Conservation (phyloP, 2,329 filamentous ascomycete genomes). For the Colletotrichum truncatum region DNA sequence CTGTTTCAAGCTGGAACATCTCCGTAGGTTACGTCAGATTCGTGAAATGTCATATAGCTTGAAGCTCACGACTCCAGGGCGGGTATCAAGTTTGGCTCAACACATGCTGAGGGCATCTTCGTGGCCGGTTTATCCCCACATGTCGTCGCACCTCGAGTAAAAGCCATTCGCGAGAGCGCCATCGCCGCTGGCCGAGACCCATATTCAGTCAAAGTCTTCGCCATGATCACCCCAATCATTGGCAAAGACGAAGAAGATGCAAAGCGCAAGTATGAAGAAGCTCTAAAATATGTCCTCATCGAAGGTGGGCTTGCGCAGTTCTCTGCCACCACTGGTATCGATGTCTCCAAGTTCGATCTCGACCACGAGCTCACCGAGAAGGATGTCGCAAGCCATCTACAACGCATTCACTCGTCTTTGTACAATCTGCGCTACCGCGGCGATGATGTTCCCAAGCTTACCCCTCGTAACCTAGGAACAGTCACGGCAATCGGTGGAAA, state of each 20-base stretch:
- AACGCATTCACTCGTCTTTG: constrained; percentile 58
- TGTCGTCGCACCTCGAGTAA: constrained; percentile 58
- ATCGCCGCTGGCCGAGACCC: constrained; percentile 62
- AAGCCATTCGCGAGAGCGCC: constrained; percentile 61
- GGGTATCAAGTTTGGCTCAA: constrained; percentile 63
- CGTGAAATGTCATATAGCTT: constrained; percentile 50
- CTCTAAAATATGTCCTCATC: constrained; percentile 60
- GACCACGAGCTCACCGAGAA: constrained; percentile 66
- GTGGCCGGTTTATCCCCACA: constrained; percentile 62
- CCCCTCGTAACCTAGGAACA: constrained; percentile 50
- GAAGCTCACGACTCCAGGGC: constrained; percentile 42
- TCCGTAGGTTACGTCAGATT: not conserved
- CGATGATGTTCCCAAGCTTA: constrained; percentile 52
- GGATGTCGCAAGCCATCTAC: constrained; percentile 59
- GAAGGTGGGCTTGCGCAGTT: constrained; percentile 65
- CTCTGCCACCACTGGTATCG: constrained; percentile 68
- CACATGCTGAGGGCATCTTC: constrained; percentile 69
- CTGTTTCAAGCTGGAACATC: constrained; percentile 69
- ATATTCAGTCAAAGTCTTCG: constrained; percentile 64
- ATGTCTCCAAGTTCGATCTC: constrained; percentile 63
- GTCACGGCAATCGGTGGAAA: constrained; percentile 50
- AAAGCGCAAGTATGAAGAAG: constrained; percentile 57
- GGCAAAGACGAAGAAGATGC: constrained; percentile 62
- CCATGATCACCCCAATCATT: constrained; percentile 58
- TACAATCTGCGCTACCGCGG: constrained; percentile 58